Conservation (phyloP, 352 stramenopile species). For the Poterioochromonas sp. region DNA sequence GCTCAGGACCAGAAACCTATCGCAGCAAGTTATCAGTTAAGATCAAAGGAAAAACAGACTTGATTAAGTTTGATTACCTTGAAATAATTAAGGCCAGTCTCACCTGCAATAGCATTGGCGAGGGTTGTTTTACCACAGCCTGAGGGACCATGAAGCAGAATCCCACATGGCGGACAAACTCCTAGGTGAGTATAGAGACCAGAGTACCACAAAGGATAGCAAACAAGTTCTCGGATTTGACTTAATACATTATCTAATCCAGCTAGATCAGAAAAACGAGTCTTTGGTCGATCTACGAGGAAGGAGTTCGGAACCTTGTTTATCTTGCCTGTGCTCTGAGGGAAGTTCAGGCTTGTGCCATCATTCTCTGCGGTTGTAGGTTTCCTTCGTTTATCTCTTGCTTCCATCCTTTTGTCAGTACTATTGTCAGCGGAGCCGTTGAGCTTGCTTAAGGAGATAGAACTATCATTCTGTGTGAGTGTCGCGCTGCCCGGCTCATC, state of each 20-base stretch:
- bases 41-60: neutral
- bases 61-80: neutral
- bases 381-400: neutral
- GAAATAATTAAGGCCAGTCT: neutral
- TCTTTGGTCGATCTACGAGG: neutral
- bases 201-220: neutral
- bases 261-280: slow-evolving; percentile 9
- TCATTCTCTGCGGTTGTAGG: neutral
- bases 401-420: too few relatives aligned
- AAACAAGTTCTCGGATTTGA: slow-evolving; percentile 18
- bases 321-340: too few relatives aligned
- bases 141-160: slow-evolving; percentile 31
- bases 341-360: too few relatives aligned
- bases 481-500: too few relatives aligned
- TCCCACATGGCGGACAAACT: slow-evolving; percentile 2
- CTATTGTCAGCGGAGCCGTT: too few relatives aligned
- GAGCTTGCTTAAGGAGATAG: too few relatives aligned
- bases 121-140: slow-evolving; percentile 31
- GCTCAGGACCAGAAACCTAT: neutral
- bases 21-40: neutral
- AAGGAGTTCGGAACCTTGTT: neutral
- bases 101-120: slow-evolving; percentile 14
- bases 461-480: too few relatives aligned
- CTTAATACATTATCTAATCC: slow-evolving; percentile 23
- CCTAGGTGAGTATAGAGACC: neutral